A percentile compares a stretch with the other conserved stretches of the same genome.
These are phyloP conservation scores for Saccharomycopsis oosterbeekiorum DNA, from an alignment of 805 yeast genomes.

Conservation along the genomic window DNA sequence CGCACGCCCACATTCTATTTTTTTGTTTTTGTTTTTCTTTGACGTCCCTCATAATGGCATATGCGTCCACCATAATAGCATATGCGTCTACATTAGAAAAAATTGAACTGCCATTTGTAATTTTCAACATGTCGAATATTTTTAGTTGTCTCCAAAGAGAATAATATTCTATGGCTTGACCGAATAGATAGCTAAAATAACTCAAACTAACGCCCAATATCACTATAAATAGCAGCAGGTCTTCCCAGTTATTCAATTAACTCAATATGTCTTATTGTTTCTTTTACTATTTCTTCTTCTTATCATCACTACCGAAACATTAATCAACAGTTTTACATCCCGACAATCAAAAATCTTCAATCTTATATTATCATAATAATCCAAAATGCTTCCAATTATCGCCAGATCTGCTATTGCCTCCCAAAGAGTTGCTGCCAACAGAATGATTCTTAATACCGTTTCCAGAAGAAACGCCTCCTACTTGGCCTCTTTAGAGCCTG, in stretches of 20 bases:
- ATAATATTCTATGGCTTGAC: slow-evolving; percentile 26
- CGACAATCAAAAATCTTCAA: background rate
- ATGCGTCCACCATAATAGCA: background rate
- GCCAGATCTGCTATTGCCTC: slow-evolving; percentile 1
- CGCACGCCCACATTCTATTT: background rate
- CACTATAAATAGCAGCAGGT: background rate
- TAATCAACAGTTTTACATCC: background rate
- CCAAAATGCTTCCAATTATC: slow-evolving; percentile 10
- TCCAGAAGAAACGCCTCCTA: slow-evolving; percentile 42
- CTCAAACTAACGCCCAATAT: too few species aligned
- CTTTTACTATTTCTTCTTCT: background rate
- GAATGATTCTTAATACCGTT: slow-evolving; percentile 41
- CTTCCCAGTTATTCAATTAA: too few species aligned
- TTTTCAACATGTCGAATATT: background rate
- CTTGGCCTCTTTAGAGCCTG: slow-evolving; percentile 67
- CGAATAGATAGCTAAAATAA: too few species aligned
- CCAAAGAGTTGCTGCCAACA: slow-evolving; percentile 3
- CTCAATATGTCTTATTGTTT: background rate
- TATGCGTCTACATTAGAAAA: background rate
- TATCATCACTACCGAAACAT: background rate
- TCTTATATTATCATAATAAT: too few species aligned
- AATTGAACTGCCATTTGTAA: background rate
- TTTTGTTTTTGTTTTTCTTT: background rate
- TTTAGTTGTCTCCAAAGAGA: background rate
- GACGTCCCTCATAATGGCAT: background rate